Percentiles rank a stretch among this genome's conserved stretches.
phyloP scores from a whole-genome alignment of 345 rosid genomes.

The Aurinia saxatilis region DNA sequence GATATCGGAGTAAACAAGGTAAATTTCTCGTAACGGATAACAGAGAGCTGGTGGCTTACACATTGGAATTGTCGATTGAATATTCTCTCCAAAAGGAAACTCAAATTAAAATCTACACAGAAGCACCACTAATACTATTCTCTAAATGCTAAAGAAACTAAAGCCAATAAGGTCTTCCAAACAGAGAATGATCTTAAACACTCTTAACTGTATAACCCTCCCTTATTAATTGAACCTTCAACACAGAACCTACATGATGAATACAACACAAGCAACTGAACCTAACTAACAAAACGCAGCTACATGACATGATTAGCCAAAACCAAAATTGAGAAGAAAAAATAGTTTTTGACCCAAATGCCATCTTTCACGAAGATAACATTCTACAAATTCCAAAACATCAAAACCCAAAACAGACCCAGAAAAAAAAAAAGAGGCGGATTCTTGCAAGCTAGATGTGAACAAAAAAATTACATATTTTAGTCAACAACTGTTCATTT shows the following conservation, averaged over 20 bases:
- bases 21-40: not conserved
- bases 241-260: conserved; percentile 10
- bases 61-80: not conserved
- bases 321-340: not conserved
- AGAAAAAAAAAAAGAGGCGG: not conserved
- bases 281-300: conserved; percentile 16
- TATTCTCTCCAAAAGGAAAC: not conserved
- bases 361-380: conserved; percentile 3
- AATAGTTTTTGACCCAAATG: not conserved
- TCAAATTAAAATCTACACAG: not conserved
- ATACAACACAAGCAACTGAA: not conserved
- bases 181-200: not conserved
- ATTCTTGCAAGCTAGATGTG: not conserved
- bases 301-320: conserved; percentile 7
- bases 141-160: not conserved
- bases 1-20: not conserved
- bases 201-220: not conserved
- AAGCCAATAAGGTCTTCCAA: not conserved
- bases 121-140: not conserved
- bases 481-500: conserved; percentile 15
- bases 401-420: not conserved
- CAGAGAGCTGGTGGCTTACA: not conserved
- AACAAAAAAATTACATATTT: not conserved
- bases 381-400: not conserved
- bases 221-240: not conserved